Conservation (phyloP, 352 stramenopile genomes). For the Sclerospora graminicola region DNA sequence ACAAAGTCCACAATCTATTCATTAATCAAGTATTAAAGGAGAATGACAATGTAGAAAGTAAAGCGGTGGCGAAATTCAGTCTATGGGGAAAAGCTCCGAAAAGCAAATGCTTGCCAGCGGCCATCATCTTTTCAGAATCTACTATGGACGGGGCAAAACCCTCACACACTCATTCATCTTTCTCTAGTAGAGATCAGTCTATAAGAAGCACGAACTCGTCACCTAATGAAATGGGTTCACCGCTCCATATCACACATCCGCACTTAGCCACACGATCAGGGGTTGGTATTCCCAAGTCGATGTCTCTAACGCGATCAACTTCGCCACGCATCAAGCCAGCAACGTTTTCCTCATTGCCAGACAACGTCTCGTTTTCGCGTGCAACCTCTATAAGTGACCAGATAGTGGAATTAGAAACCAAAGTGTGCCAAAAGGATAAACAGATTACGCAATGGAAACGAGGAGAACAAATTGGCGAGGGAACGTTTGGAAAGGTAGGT, state of each 20-base stretch:
- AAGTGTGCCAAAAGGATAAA: conserved; percentile 10
- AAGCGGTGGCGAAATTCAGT: conserved; percentile 36
- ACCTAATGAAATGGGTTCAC: conserved; percentile 25
- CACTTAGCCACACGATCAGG: conserved; percentile 5
- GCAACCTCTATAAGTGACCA: conserved; percentile 8
- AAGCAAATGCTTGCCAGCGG: conserved; percentile 30
- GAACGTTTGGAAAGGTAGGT: conserved; percentile 86
- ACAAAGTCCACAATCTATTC: conserved; percentile 1
- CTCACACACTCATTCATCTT: neutral
- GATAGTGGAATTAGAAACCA: conserved; percentile 3
- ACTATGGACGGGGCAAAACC: conserved; percentile 2
- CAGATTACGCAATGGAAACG: conserved; percentile 84
- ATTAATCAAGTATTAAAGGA: neutral
- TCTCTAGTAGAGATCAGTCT: no score
- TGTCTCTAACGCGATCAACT: conserved; percentile 41
- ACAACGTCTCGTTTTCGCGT: conserved; percentile 10
- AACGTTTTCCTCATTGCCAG: conserved; percentile 17
- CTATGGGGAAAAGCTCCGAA: conserved; percentile 49
- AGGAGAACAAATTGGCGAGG: conserved; percentile 90
- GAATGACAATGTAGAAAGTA: conserved; percentile 10
- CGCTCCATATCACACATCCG: conserved; percentile 21
- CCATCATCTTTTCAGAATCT: conserved; percentile 31
- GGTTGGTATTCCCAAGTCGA: conserved; percentile 15
- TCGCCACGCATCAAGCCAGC: conserved; percentile 33
- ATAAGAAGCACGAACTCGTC: conserved; percentile 9